These are phyloP conservation scores for Talaromyces nanjingensis DNA, from an alignment of 495 filamentous ascomycete genomes.

Conservation along the genomic window DNA sequence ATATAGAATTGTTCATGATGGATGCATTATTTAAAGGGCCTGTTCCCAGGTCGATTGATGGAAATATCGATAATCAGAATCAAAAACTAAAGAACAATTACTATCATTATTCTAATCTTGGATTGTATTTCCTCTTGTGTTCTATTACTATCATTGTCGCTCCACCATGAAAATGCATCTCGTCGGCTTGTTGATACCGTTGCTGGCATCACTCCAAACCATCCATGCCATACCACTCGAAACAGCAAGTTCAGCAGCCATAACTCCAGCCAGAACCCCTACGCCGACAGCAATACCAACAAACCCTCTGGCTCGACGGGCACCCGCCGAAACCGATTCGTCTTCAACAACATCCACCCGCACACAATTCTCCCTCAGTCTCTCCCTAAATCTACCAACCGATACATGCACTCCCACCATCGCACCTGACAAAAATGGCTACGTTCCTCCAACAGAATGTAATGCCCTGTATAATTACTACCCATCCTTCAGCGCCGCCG, in stretches of 20 bases:
- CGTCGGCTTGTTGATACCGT: background rate
- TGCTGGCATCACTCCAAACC: background rate
- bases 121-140: background rate
- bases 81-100: background rate
- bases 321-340: background rate
- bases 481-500: conserved; percentile 16
- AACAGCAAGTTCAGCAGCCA: background rate
- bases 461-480: conserved; percentile 31
- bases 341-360: background rate
- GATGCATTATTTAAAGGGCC: background rate
- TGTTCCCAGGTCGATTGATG: background rate
- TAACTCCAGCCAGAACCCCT: background rate
- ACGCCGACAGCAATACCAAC: background rate
- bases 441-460: conserved; percentile 32
- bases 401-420: conserved; percentile 24
- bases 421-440: conserved; percentile 31
- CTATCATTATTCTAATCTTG: background rate
- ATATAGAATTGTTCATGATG: background rate
- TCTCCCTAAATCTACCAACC: background rate
- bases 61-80: background rate
- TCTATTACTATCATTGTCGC: background rate
- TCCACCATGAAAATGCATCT: background rate
- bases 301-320: background rate
- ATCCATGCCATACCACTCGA: background rate
- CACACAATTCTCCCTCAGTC: background rate